A percentile compares a stretch with the other conserved stretches of the same genome.
Evolutionary conservation across 2,329 filamentous ascomycete genomes (phyloP).

Genomic region (Endoconidiophora laricicola): DNA sequence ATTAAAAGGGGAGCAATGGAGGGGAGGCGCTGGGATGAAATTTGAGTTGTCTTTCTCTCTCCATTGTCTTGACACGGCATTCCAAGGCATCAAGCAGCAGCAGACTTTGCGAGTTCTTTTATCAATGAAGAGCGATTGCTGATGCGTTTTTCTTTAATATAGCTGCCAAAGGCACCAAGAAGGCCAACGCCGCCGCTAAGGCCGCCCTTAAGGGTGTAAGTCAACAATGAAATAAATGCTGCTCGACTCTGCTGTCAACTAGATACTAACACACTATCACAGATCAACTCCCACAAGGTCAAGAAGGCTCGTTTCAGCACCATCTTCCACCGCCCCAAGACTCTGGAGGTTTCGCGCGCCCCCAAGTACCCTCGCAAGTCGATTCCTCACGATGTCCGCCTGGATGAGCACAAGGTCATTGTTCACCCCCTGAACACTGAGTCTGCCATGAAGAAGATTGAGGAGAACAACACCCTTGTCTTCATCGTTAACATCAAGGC

Average conservation of each 20-base stretch:
- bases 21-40: not conserved
- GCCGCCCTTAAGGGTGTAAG: slow-evolving; percentile 90
- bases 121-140: slow-evolving; percentile 46
- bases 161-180: slow-evolving; percentile 56
- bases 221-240: slow-evolving; percentile 18
- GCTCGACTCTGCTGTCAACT: not conserved
- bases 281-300: slow-evolving; percentile 58
- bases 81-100: slow-evolving; percentile 46
- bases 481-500: slow-evolving; percentile 95
- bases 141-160: slow-evolving; percentile 36
- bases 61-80: slow-evolving; percentile 6
- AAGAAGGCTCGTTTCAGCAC: slow-evolving; percentile 84
- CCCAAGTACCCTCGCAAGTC: slow-evolving; percentile 97
- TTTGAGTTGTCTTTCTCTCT: not conserved
- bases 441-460: slow-evolving; percentile 99
- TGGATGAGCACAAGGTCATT: slow-evolving; percentile 96
- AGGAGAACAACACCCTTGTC: slow-evolving; percentile 99
- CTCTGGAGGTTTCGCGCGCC: slow-evolving; percentile 71
- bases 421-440: slow-evolving; percentile 98
- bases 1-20: not conserved
- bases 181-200: slow-evolving; percentile 90
- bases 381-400: slow-evolving; percentile 71
- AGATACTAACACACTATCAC: slow-evolving; percentile 5
- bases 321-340: slow-evolving; percentile 97
- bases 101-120: slow-evolving; percentile 61